Percentiles rank a stretch among this genome's conserved stretches.
These are phyloP conservation scores for Heimioporus punctisporus DNA, from an alignment of 1,284 basidiomycete species.

Conservation along the genomic window DNA sequence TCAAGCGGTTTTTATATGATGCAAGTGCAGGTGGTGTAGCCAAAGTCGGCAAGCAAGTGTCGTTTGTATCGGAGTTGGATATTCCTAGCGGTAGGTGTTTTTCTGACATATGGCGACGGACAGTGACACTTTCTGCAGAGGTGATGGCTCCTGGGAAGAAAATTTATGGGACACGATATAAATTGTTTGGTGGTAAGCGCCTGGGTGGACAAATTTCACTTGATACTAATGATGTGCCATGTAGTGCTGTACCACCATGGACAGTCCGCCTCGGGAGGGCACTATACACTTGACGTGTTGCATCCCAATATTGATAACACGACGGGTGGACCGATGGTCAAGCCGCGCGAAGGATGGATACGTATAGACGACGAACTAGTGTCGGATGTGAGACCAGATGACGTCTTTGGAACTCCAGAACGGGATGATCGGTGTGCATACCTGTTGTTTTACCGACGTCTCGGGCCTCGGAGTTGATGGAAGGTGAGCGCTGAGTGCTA, in stretches of 20 bases:
- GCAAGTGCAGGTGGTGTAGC: constrained; percentile 76
- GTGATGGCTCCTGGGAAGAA: constrained; percentile 64
- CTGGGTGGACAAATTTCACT: background rate
- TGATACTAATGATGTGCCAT: background rate
- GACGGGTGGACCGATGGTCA: constrained; percentile 16
- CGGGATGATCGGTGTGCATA: constrained; percentile 82
- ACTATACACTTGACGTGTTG: constrained; percentile 94
- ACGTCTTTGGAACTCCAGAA: constrained; percentile 70
- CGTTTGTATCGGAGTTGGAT: constrained; percentile 79
- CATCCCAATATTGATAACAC: constrained; percentile 68
- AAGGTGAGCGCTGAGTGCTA: background rate
- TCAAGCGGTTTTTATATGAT: constrained; percentile 95
- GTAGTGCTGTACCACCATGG: constrained; percentile 95
- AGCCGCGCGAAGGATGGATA: constrained; percentile 74
- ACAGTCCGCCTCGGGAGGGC: constrained; percentile 87
- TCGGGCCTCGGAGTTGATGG: constrained; percentile 26
- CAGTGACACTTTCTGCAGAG: constrained; percentile 41
- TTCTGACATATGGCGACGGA: background rate
- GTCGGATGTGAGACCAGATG: constrained; percentile 75
- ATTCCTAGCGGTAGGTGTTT: constrained; percentile 64
- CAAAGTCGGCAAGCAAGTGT: constrained; percentile 86
- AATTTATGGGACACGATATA: constrained; percentile 64
- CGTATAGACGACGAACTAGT: constrained; percentile 94
- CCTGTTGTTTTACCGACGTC: constrained; percentile 81
- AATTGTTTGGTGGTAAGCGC: constrained; percentile 84